phyloP scores from a whole-genome alignment of 371 early-diverging fungal species.

The Mucor saturninus region DNA sequence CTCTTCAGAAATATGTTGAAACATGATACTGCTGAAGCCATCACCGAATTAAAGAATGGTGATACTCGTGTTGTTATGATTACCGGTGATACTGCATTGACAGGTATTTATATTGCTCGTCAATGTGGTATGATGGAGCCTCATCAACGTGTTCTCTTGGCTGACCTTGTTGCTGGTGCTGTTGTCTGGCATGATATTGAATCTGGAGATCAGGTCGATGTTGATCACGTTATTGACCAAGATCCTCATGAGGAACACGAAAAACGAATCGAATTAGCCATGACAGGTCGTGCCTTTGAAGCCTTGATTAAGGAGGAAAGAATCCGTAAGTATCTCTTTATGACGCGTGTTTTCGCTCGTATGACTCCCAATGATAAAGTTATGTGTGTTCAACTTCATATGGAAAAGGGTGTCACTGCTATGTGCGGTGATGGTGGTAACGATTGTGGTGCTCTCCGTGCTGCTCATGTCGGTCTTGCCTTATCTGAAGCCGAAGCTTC shows the following conservation, averaged over 20 bases:
- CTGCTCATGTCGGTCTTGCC: conserved; percentile 90
- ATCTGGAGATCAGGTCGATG: conserved; percentile 44
- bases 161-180: conserved; percentile 40
- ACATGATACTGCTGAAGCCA: conserved; percentile 73
- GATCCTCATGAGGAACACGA: conserved; percentile 38
- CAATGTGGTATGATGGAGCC: conserved; percentile 75
- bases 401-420: conserved; percentile 76
- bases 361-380: conserved; percentile 82
- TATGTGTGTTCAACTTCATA: conserved; percentile 72
- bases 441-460: conserved; percentile 92
- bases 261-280: conserved; percentile 64
- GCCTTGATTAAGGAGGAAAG: conserved; percentile 38
- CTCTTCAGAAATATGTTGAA: conserved; percentile 93
- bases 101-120: conserved; percentile 85
- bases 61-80: conserved; percentile 85
- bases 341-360: conserved; percentile 75
- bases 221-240: conserved; percentile 34
- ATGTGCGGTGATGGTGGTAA: conserved; percentile 98
- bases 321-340: conserved; percentile 53
- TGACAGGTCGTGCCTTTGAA: conserved; percentile 76
- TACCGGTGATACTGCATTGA: conserved; percentile 91
- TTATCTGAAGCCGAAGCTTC: conserved; percentile 81
- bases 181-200: conserved; percentile 62
- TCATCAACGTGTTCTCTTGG: conserved; percentile 54
- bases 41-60: conserved; percentile 77